Evolutionary conservation across 805 yeast genomes (phyloP), one percentile per base, ranked within the genome.

Genomic region (Lipomyces chichibuensis): DNA sequence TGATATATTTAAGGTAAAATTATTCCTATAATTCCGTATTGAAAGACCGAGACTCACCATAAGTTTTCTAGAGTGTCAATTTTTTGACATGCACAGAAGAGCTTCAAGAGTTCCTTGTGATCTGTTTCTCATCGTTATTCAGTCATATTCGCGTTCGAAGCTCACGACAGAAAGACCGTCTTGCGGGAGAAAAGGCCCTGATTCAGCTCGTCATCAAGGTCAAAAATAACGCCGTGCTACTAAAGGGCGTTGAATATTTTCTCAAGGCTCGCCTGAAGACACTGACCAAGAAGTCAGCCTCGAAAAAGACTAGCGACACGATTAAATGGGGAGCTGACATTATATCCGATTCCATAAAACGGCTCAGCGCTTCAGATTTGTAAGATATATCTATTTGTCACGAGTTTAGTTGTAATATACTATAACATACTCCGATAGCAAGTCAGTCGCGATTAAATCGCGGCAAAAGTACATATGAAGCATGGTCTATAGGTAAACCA

Each of bases 171-270:
- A 62, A 68, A 63, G 62, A 73, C 67, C 32, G 73, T 71, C 69
- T 79, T 53, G 83, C 84, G 63, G 84, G 85, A 63, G 88, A 84
- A 65, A 80, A 81, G 53, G 72, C 79, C 3, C 74, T 88, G 59
- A 78, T 85, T n/a, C 84, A 84, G 69, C 72, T 83, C 59, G 69
- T 87, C 0, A 76, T 83, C 17, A 86, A 85, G 67, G 85, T 89
- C 62, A 83, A 83, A 66, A 89, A 87, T 33, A 87, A 88, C 71
- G 77, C 83, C 0, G 79, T 85, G 0, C 76, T 91, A 57, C 74
- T 88, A 63, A 84, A 87, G 74, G 96, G 96, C 3, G 74, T 91
- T 57, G 88, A 85, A 72, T 86, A 83, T 69, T 88, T 89, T 74
- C 76, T 88, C 53, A 83, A 81, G 55, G 81, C 69, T 29, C 63